Evolutionary conservation across 108 stramenopile genomes (phyloP).

Genomic region (Nitzschia sp.): DNA sequence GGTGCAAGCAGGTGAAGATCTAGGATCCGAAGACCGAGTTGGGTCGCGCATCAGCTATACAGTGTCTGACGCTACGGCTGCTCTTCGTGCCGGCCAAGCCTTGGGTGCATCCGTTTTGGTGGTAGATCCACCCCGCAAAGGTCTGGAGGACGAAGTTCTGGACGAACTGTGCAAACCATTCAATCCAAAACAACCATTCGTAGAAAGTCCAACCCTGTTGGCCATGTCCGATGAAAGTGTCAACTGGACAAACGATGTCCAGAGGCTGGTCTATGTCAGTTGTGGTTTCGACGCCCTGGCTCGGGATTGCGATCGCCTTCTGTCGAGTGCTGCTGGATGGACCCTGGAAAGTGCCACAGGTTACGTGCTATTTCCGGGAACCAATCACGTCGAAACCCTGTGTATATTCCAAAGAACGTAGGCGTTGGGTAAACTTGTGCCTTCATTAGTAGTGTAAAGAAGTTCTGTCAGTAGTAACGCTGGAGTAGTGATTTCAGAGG

Average conservation of each 20-base stretch:
- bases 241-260: constrained; percentile 74
- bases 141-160: constrained; percentile 85
- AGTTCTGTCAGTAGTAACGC: too few species aligned
- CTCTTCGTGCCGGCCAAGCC: constrained; percentile 80
- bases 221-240: constrained; percentile 55
- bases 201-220: constrained; percentile 54
- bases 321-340: constrained; percentile 81
- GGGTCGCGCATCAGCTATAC: constrained; percentile 55
- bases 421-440: background rate
- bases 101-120: constrained; percentile 89
- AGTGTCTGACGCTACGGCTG: constrained; percentile 78
- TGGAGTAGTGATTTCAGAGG: too few species aligned
- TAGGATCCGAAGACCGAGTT: constrained; percentile 14
- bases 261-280: constrained; percentile 94
- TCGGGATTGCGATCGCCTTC: constrained; percentile 80
- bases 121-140: constrained; percentile 96
- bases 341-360: constrained; percentile 89
- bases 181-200: constrained; percentile 68
- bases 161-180: constrained; percentile 69
- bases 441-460: too few species aligned
- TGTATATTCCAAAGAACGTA: constrained; percentile 77
- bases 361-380: constrained; percentile 94
- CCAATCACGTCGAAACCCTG: constrained; percentile 94
- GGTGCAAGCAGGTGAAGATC: constrained; percentile 36
- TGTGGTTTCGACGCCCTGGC: constrained; percentile 98